Base-by-base conservation (phyloP, 1,284 basidiomycete genomes). In the Trametes sp. region DNA sequence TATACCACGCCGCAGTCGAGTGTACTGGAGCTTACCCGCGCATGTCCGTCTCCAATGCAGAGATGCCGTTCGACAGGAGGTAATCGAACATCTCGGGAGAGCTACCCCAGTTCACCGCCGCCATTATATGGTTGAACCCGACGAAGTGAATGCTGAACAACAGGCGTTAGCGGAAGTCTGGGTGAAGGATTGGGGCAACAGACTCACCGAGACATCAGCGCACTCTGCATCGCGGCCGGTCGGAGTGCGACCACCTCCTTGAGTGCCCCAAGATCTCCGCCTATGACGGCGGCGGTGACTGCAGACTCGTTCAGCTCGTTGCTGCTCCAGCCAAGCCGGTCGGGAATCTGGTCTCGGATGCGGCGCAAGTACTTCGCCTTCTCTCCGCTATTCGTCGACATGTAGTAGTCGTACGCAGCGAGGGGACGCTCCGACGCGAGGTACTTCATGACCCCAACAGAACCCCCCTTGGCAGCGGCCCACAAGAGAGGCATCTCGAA, bases 291-390 rank as follows among this genome's bases (percentile, higher is more conserved):
- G 1, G 79, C 77, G 7, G 76, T 78, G 14, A 85, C 70, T 0
- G 81, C 81, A 1, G 82, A 83, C 65, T 87, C 85, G 62, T 84
- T 82, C 21, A 85, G 45, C 16, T 70, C 62, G 51, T 77, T 78
- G 53, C 77, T 70, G 2, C 67, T 67, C 82, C 85, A 85, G 4
- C 87, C 87, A 16, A 87, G 74, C 74, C 80, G 79, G 24, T 67
- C 69, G 0, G 81, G 81, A 13, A 87, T 71, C 13, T 77, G 70
- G 57, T 82, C 74, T 1, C 68, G 65, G 4, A 76, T 71, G 21
- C 76, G 71, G 14, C 77, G 73, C 31, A 85, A 51, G 28, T 74
- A 70, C 49, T 75, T 73, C 3, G 83, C 82, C 11, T 65, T 72
- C 14, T 79, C 76, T 62, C 79, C 80, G 50, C 74, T 78, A 58